phyloP scores from a whole-genome alignment of 2,329 filamentous ascomycete species.

The Hirsutella rhossiliensis region DNA sequence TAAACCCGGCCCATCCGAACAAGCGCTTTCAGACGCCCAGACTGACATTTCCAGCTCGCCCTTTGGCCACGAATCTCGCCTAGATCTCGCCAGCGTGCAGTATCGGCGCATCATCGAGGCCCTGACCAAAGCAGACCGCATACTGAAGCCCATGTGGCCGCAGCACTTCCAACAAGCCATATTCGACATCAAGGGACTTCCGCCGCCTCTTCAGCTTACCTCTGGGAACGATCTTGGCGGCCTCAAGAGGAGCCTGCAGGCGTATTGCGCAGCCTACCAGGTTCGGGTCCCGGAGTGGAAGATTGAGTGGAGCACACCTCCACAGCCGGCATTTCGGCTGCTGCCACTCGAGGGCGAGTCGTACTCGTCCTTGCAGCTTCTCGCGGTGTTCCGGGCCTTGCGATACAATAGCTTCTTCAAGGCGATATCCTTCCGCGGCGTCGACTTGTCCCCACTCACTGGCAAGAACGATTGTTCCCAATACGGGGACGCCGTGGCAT shows the following conservation, averaged over 20 bases:
- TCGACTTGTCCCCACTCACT: conserved; percentile 32
- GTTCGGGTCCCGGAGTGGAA: conserved; percentile 40
- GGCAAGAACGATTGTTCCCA: conserved; percentile 29
- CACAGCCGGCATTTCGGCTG: conserved; percentile 40
- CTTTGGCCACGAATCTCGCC: conserved; percentile 28
- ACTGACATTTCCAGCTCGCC: conserved; percentile 20
- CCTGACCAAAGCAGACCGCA: conserved; percentile 41
- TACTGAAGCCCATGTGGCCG: conserved; percentile 46
- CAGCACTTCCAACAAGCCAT: conserved; percentile 40
- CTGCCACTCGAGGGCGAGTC: conserved; percentile 25
- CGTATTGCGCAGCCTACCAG: conserved; percentile 40
- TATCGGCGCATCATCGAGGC: conserved; percentile 42
- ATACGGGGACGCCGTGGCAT: conserved; percentile 34
- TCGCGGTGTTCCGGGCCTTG: conserved; percentile 44
- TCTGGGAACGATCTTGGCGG: conserved; percentile 43
- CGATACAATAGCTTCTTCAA: conserved; percentile 49
- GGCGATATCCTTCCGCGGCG: conserved; percentile 40
- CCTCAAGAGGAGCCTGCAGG: conserved; percentile 40
- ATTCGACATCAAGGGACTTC: conserved; percentile 39
- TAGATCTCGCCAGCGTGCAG: conserved; percentile 41
- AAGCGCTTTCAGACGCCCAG: not conserved
- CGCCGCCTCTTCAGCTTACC: conserved; percentile 39
- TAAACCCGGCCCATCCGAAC: not conserved
- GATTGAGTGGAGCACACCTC: conserved; percentile 28
- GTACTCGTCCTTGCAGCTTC: conserved; percentile 38